These are phyloP conservation scores for Malus domestica DNA, from an alignment of 306 rosid genomes.

Conservation along the genomic window ASM211411v1 NC_041805.1:29456001-29456500, in stretches of 20 bases:
- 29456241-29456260: conserved; percentile 55
- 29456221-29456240: conserved; percentile 67
- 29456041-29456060: not conserved
- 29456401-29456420: not conserved
- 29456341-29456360: not conserved
- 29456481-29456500: not conserved
- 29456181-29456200: conserved; percentile 41
- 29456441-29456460: not conserved
- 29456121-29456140: conserved; percentile 92
- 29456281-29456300: conserved; percentile 81
- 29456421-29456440: not conserved
- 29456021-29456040: not conserved
- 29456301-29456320: conserved; percentile 56
- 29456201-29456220: conserved; percentile 78
- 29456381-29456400: not conserved
- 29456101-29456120: conserved; percentile 37
- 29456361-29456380: not conserved
- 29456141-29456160: conserved; percentile 85
- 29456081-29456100: not conserved
- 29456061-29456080: not conserved
- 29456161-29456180: conserved; percentile 80
- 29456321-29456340: conserved; percentile 1
- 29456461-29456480: not conserved
- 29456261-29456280: conserved; percentile 77
- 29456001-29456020: not conserved